These are phyloP conservation scores for Penicillium cataractarum DNA, from an alignment of 495 filamentous ascomycete genomes.

Conservation along the genomic window DNA sequence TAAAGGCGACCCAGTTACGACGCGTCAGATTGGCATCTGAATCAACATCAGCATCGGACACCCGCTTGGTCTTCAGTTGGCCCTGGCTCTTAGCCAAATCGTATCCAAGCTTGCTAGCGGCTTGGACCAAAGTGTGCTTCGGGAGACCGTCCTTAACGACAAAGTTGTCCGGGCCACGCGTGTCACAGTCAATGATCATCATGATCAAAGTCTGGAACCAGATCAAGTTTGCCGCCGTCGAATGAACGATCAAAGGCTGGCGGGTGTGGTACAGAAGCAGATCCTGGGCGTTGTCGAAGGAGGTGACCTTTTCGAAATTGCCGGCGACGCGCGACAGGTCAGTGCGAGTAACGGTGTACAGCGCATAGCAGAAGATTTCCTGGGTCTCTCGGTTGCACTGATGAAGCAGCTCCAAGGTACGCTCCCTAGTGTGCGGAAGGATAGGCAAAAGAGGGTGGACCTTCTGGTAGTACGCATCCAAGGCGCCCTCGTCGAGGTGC, in stretches of 20 bases:
- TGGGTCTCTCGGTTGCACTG: slow-evolving; percentile 63
- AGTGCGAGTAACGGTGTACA: slow-evolving; percentile 55
- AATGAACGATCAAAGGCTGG: slow-evolving; percentile 45
- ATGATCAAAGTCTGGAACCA: slow-evolving; percentile 49
- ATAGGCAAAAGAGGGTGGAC: slow-evolving; percentile 78
- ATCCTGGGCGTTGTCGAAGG: slow-evolving; percentile 48
- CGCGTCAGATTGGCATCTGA: slow-evolving; percentile 71
- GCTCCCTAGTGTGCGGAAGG: slow-evolving; percentile 66
- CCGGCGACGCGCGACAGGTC: slow-evolving; percentile 41
- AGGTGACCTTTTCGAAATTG: slow-evolving; percentile 45
- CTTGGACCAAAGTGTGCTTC: slow-evolving; percentile 47
- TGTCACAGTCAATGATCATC: slow-evolving; percentile 51
- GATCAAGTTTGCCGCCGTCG: slow-evolving; percentile 42
- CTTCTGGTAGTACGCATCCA: slow-evolving; percentile 60
- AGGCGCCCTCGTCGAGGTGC: slow-evolving; percentile 48
- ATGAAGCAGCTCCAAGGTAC: slow-evolving; percentile 62
- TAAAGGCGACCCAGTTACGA: slow-evolving; percentile 74
- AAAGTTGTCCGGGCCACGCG: slow-evolving; percentile 50
- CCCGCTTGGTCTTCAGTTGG: slow-evolving; percentile 40
- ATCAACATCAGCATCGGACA: slow-evolving; percentile 58
- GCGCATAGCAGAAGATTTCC: slow-evolving; percentile 71
- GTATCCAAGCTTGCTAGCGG: slow-evolving; percentile 45
- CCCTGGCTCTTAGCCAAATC: slow-evolving; percentile 47
- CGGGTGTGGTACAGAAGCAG: slow-evolving; percentile 58
- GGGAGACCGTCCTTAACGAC: slow-evolving; percentile 46